A percentile compares a stretch with the other conserved stretches of the same genome.
These are phyloP conservation scores for Pilatotrama ljubarskyi DNA, from an alignment of 768 basidiomycete genomes.

Conservation along the genomic window DNA sequence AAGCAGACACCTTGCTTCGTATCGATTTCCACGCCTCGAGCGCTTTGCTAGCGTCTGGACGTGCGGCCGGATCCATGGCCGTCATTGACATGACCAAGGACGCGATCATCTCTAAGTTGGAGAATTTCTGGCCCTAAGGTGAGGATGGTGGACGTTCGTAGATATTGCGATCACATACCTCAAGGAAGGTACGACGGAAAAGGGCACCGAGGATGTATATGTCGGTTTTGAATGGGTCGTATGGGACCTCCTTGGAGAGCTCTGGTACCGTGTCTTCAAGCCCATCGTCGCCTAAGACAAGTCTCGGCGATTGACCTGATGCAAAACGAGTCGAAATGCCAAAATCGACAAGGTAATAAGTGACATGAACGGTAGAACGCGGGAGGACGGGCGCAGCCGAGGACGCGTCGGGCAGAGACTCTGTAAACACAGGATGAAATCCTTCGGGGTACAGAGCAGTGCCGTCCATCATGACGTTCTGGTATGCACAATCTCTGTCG, in stretches of 20 bases:
- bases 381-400: background rate
- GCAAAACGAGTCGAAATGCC: background rate
- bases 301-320: background rate
- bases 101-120: background rate
- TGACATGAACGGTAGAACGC: background rate
- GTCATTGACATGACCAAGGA: background rate
- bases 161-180: background rate
- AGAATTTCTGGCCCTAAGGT: background rate
- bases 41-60: background rate
- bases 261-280: background rate
- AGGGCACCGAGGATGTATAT: background rate
- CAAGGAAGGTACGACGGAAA: background rate
- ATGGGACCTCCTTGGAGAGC: background rate
- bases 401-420: background rate
- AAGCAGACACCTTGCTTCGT: background rate
- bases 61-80: background rate
- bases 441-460: conserved; percentile 19
- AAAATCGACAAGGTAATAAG: background rate
- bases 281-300: background rate
- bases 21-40: background rate
- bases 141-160: background rate
- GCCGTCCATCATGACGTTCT: conserved; percentile 27
- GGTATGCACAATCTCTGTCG: conserved; percentile 22
- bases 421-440: conserved; percentile 13
- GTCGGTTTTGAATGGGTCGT: background rate